Percentiles rank a stretch among this genome's conserved stretches.
Evolutionary conservation across 2,329 filamentous ascomycete genomes (phyloP).

Genomic region (Herpotrichia juniperi): DNA sequence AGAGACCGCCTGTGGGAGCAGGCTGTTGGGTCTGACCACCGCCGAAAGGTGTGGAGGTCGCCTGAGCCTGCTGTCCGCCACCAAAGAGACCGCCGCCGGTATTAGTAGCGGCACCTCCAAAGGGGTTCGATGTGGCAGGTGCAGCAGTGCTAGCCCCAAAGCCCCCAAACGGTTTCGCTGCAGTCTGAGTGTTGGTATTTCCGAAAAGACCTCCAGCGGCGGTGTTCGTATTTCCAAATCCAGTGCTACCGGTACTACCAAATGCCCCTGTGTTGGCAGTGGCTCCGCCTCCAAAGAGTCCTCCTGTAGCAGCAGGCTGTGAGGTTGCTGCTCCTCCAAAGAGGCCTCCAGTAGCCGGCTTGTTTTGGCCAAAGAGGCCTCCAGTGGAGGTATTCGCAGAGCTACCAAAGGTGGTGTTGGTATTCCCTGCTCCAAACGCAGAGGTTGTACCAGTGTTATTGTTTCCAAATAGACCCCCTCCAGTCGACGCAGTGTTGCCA

Average conservation of each 20-base stretch:
- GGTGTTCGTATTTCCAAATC: conserved; percentile 19
- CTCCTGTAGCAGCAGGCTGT: conserved; percentile 32
- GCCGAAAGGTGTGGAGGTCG: conserved; percentile 38
- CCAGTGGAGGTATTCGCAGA: conserved; percentile 31
- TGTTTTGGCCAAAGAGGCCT: conserved; percentile 42
- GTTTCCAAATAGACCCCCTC: conserved; percentile 53
- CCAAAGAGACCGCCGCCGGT: conserved; percentile 42
- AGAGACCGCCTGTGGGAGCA: conserved; percentile 24
- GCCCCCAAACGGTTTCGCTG: conserved; percentile 43
- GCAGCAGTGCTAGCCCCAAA: conserved; percentile 29
- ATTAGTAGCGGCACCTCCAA: conserved; percentile 33
- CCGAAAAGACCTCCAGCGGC: conserved; percentile 55
- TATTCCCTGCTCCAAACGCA: conserved; percentile 28
- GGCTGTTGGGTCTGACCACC: conserved; percentile 16
- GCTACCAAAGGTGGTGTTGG: conserved; percentile 19
- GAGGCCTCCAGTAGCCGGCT: conserved; percentile 44
- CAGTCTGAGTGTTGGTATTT: conserved; percentile 35
- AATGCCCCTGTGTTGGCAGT: conserved; percentile 43
- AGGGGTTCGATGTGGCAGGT: conserved; percentile 30
- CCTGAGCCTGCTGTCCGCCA: conserved; percentile 32
- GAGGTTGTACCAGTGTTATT: conserved; percentile 32
- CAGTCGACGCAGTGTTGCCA: conserved; percentile 46
- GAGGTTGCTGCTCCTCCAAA: conserved; percentile 46
- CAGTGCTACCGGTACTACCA: conserved; percentile 23
- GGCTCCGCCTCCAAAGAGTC: conserved; percentile 40